Evolutionary conservation across 2,329 filamentous ascomycete genomes (phyloP), one percentile per base, ranked within the genome.

Genomic region (Erysiphe pulchra): DNA sequence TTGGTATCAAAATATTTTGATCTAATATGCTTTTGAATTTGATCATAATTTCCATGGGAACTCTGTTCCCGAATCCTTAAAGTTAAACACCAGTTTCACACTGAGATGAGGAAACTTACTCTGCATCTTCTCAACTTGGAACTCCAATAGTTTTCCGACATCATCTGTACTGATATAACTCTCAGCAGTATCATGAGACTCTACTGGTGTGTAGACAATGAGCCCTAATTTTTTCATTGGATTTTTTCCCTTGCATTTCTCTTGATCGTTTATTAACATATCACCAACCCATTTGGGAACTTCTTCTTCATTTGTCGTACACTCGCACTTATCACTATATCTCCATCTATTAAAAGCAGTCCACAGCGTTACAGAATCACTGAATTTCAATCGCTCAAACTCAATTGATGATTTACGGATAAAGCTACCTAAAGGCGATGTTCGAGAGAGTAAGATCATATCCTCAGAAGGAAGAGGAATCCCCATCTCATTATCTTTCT

Each of bases 41-140:
- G n/a, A 67, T 63, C 47, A 74, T 77, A 60, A 93, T 75, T 45
- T 77, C 74, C 14, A 75, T 63, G 0, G 87, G 80, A 37, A 94
- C 73, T 53, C 87, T 71, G 48, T 72, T 79, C 10, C 87, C 87
- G 51, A 80, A 72, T 57, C 75, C 78, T 83, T 37, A 9, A 47
- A 2, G 42, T 31, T 34, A n/a, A 0, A 47, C 24, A 20, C 37
- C 13, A 37, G 12, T 36, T 30, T 34, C 13, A 11, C 41, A 31
- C 40, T 32, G 9, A 9, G 2, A 16, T 5, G 28, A 28, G 24
- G 4, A 1, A 13, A 61, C 65, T 55, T 62, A 78, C 80, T 81
- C 58, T 94, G 86, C 63, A 94, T 75, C 58, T 84, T 76, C 50
- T 82, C 77, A 34, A 95, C 77, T 56, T 93, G 86, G 53, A 90